A percentile compares a stretch with the other conserved stretches of the same genome.
Evolutionary conservation across 1,139 yeast species (phyloP).

Genomic region (Taphrina flavorubra): DNA sequence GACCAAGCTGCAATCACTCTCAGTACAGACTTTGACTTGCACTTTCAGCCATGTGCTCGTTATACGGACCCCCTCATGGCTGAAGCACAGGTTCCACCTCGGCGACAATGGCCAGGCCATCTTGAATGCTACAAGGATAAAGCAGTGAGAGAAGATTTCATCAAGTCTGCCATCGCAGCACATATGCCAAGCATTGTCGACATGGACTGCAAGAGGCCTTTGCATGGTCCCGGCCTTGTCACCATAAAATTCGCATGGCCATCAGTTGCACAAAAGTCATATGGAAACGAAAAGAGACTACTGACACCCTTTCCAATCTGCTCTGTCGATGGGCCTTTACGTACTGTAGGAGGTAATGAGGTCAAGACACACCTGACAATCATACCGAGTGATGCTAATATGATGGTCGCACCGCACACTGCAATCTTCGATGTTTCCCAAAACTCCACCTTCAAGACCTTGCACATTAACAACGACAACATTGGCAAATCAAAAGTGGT

Average conservation of each 20-base stretch:
- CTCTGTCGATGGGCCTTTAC: constrained; percentile 13
- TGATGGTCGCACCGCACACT: constrained; percentile 15
- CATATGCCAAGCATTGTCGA: constrained; percentile 1
- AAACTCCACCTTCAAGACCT: constrained; percentile 22
- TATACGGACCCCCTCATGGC: neutral
- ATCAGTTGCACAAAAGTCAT: constrained; percentile 41
- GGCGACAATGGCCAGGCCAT: constrained; percentile 28
- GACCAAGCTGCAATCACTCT: neutral
- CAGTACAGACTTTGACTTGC: neutral
- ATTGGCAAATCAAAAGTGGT: constrained; percentile 38
- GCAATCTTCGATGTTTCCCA: constrained; percentile 1
- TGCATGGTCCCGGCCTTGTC: neutral
- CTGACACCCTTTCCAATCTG: constrained; percentile 41
- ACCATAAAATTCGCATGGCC: constrained; percentile 22
- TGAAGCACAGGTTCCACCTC: constrained; percentile 17
- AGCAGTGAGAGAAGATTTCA: neutral
- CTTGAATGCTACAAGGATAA: constrained; percentile 7
- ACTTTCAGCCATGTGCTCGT: constrained; percentile 1
- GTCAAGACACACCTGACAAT: constrained; percentile 35
- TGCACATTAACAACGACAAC: constrained; percentile 37
- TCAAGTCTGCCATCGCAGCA: constrained; percentile 15
- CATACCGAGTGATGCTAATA: constrained; percentile 19
- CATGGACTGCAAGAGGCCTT: neutral
- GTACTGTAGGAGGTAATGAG: neutral
- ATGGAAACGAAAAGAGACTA: constrained; percentile 42